phyloP scores from a whole-genome alignment of 805 yeast species.

The Phaffomyces thermotolerans region DNA sequence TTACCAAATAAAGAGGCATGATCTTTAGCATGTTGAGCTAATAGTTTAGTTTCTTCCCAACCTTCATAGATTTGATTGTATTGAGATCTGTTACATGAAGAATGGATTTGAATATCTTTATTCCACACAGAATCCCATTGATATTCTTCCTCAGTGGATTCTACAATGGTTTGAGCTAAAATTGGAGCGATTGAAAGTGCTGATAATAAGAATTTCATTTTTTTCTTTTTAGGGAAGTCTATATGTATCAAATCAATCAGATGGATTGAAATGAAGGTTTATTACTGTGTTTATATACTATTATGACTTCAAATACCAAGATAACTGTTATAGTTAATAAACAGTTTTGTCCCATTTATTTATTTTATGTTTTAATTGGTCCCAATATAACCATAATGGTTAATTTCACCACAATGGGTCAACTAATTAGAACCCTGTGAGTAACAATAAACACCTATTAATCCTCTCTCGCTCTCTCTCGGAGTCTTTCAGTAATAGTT shows the following conservation, averaged over 20 bases:
- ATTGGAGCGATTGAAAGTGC: background rate
- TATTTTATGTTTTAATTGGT: background rate
- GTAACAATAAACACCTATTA: no score
- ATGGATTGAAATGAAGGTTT: background rate
- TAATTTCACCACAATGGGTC: background rate
- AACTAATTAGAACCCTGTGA: no score
- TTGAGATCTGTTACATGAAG: constrained; percentile 16
- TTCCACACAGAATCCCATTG: constrained; percentile 14
- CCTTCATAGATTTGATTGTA: constrained; percentile 15
- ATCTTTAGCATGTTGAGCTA: constrained; percentile 29
- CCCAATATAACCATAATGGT: no score
- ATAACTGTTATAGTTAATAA: background rate
- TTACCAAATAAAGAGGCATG: constrained; percentile 29
- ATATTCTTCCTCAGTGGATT: constrained; percentile 9
- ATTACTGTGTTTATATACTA: background rate
- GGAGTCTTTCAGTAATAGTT: no score
- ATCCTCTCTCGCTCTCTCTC: no score
- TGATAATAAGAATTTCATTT: background rate
- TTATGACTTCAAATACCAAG: background rate
- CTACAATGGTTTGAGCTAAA: constrained; percentile 8
- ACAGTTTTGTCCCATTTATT: background rate
- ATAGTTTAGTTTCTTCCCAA: constrained; percentile 27
- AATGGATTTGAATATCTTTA: constrained; percentile 15
- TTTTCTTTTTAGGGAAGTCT: no score
- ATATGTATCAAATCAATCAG: no score